These are phyloP conservation scores for Theileria luwenshuni DNA, from an alignment of 169 alveolate species.

Conservation along the genomic window DNA sequence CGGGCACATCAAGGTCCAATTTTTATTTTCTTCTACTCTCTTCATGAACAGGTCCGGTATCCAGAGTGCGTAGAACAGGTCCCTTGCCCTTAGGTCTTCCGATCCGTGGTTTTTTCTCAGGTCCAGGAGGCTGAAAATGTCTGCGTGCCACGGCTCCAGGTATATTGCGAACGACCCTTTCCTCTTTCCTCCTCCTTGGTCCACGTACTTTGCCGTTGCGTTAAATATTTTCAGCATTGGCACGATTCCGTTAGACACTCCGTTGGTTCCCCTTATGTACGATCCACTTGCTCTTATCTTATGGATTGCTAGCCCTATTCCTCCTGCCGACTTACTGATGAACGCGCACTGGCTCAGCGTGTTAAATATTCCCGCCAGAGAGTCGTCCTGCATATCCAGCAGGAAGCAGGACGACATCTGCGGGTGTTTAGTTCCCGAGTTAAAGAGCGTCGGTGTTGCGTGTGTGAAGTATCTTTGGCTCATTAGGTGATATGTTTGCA, in stretches of 20 bases:
- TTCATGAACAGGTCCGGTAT: conserved; percentile 98
- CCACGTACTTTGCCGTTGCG: conserved; percentile 93
- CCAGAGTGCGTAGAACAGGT: conserved; percentile 98
- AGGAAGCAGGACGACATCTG: conserved; percentile 96
- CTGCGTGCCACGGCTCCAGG: conserved; percentile 99
- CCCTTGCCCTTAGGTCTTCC: conserved; percentile 97
- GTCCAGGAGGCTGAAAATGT: conserved; percentile 92
- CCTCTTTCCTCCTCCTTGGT: conserved; percentile 96
- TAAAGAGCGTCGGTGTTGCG: conserved; percentile 98
- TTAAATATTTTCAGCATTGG: conserved; percentile 98
- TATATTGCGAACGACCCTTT: conserved; percentile 98
- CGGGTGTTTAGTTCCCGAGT: conserved; percentile 95
- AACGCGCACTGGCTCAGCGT: conserved; percentile 94
- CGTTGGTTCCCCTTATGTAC: conserved; percentile 98
- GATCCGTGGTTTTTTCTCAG: conserved; percentile 96
- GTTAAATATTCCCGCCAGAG: conserved; percentile 97
- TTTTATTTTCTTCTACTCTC: conserved; percentile 92
- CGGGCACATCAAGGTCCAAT: conserved; percentile 98
- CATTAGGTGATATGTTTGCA: conserved; percentile 93
- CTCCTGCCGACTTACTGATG: conserved; percentile 98
- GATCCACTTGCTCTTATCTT: conserved; percentile 94
- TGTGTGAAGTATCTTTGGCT: conserved; percentile 95
- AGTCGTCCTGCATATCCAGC: conserved; percentile 91
- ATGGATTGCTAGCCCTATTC: conserved; percentile 96
- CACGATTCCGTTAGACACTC: conserved; percentile 95